Percentiles rank a stretch among this genome's conserved stretches.
Conservation (phyloP, 1,139 yeast genomes). For the Lodderomyces parapsilosis region DNA sequence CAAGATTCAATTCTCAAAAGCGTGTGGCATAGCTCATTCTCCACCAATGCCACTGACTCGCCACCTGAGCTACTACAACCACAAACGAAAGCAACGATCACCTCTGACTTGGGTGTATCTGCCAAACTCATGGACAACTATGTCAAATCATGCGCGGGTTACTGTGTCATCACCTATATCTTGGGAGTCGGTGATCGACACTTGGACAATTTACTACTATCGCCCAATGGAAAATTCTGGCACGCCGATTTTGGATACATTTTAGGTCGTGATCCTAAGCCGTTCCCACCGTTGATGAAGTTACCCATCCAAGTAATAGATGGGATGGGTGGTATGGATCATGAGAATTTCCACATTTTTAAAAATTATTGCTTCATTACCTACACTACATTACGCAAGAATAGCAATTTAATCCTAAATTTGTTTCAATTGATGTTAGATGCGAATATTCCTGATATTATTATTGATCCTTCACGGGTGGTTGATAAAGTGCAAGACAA, state of each 20-base stretch:
- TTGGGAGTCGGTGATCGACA: constrained; percentile 98
- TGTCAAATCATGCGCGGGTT: constrained; percentile 95
- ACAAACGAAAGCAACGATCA: constrained; percentile 30
- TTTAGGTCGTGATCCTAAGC: constrained; percentile 94
- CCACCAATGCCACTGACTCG: constrained; percentile 6
- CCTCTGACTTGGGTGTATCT: constrained; percentile 69
- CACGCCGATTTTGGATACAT: constrained; percentile 98
- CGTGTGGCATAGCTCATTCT: constrained; percentile 20
- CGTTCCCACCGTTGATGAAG: constrained; percentile 98
- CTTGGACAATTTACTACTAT: constrained; percentile 75
- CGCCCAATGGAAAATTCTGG: constrained; percentile 83
- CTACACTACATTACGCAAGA: constrained; percentile 84
- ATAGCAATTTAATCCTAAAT: constrained; percentile 84
- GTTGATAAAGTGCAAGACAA: constrained; percentile 91
- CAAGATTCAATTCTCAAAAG: constrained; percentile 30
- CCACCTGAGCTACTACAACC: constrained; percentile 6
- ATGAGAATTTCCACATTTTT: constrained; percentile 82
- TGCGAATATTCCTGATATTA: constrained; percentile 86
- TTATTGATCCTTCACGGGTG: constrained; percentile 71
- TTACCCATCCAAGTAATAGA: constrained; percentile 95
- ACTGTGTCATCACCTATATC: constrained; percentile 92
- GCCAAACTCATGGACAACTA: constrained; percentile 86
- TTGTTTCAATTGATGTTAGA: constrained; percentile 92
- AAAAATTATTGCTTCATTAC: constrained; percentile 94
- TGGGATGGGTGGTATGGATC: constrained; percentile 93